Evolutionary conservation across 169 alveolate species (phyloP), one percentile per base, ranked within the genome.

Genomic region (Cryptosporidium bovis): DNA sequence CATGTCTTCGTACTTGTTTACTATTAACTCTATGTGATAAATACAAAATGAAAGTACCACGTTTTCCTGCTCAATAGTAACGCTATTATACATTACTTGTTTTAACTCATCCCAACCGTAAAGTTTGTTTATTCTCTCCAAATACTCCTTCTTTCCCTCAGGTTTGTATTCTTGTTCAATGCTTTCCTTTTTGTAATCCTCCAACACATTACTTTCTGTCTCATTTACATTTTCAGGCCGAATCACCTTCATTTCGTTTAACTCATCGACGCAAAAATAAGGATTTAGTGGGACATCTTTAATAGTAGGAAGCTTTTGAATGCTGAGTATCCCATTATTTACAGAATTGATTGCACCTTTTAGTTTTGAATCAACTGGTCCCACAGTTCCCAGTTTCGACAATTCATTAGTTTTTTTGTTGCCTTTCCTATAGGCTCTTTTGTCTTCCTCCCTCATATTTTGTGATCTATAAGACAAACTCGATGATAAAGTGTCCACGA

Each of bases 281-380:
- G 83, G 83, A 34, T 69, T n/a, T 5, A 53, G 16, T n/a, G 83
- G 83, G 40, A 69, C 51, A 12, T 69, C 83, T 16, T 18, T 69
- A 3, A 69, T 64, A 51, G 18, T 27, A 3, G 83, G 83, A 29
- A 69, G 56, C 40, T 33, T 69, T 69, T 69, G 67, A 31, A 69
- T 33, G 31, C 24, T 34, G 31, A 69, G 31, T 16, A 33, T 53
- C 10, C 4, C 56, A 31, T 55, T 69, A 24, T 56, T 56, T 6
- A 53, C 7, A 16, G 65, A 48, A 24, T 27, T 27, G 8, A 66
- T 50, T 40, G 82, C 33, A 10, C 20, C 40, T 20, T 51, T 51
- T 5, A 1, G 33, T 31, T 24, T 1, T 44, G 31, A 16, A 3
- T 65, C 13, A 65, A 6, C 29, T 65, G 56, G 5, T 34, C 50